phyloP scores from a whole-genome alignment of 2,329 filamentous ascomycete genomes.

The Fusarium mundagurra region DNA sequence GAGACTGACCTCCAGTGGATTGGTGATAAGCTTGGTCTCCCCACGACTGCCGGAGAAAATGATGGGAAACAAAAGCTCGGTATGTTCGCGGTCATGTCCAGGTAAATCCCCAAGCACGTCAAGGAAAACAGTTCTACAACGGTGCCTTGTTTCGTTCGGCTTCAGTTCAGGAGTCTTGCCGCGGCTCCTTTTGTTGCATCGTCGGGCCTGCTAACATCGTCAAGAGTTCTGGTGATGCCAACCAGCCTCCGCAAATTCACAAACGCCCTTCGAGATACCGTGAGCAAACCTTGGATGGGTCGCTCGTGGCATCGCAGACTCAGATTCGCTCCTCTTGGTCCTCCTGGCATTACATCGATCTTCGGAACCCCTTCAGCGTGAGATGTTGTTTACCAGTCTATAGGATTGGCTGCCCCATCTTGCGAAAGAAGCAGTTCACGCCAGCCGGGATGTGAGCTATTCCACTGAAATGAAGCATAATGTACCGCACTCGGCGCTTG shows the following conservation, averaged over 20 bases:
- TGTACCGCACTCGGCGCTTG: background rate
- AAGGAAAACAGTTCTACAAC: conserved; percentile 90
- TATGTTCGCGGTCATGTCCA: conserved; percentile 90
- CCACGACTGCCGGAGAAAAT: conserved; percentile 66
- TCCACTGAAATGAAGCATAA: background rate
- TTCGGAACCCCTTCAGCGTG: background rate
- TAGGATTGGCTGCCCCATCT: background rate
- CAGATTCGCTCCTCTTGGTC: too few relatives aligned
- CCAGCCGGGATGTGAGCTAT: background rate
- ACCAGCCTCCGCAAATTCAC: conserved; percentile 63
- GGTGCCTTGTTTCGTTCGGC: conserved; percentile 66
- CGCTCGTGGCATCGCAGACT: too few relatives aligned
- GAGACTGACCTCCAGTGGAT: background rate
- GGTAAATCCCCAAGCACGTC: conserved; percentile 75
- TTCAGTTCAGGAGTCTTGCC: conserved; percentile 71
- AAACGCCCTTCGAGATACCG: background rate
- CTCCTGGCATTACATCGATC: background rate
- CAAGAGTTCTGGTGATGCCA: conserved; percentile 82
- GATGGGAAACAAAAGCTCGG: conserved; percentile 89
- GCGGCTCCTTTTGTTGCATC: conserved; percentile 68
- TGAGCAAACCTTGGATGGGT: background rate
- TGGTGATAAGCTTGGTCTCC: fast-evolving
- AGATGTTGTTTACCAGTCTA: background rate
- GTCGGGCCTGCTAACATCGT: conserved; percentile 70
- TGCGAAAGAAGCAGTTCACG: background rate